A percentile compares a stretch with the other conserved stretches of the same genome.
Evolutionary conservation across 2,329 filamentous ascomycete genomes (phyloP).

Genomic region (Sporothrix phasma): DNA sequence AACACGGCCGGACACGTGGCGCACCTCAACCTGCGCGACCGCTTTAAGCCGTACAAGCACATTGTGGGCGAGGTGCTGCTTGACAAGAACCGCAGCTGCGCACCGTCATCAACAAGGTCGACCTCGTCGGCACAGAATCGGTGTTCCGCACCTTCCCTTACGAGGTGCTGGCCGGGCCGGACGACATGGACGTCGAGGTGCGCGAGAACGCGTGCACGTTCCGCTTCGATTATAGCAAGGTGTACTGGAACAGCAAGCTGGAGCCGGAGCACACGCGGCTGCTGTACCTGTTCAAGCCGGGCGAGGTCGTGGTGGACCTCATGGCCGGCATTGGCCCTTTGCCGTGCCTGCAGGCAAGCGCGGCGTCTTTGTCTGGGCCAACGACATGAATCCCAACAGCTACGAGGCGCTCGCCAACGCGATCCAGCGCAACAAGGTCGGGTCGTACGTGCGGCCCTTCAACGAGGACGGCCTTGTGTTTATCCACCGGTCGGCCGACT

Average conservation of each 20-base stretch:
- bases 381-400: conserved; percentile 91
- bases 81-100: conserved; percentile 76
- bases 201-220: conserved; percentile 79
- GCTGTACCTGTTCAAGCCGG: conserved; percentile 63
- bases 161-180: conserved; percentile 73
- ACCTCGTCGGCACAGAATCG: conserved; percentile 75
- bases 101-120: conserved; percentile 93
- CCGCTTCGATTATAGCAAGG: conserved; percentile 85
- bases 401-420: conserved; percentile 62
- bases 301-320: conserved; percentile 87
- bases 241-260: conserved; percentile 95
- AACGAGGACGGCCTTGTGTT: conserved; percentile 76
- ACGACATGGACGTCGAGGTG: conserved; percentile 75
- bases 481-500: conserved; percentile 59
- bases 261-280: conserved; percentile 81
- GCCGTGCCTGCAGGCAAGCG: conserved; percentile 85
- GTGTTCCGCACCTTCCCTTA: conserved; percentile 88
- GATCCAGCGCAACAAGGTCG: conserved; percentile 68
- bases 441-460: conserved; percentile 63
- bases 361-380: conserved; percentile 87
- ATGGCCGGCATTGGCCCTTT: conserved; percentile 96
- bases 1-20: conserved; percentile 85
- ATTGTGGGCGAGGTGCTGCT: conserved; percentile 76
- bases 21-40: conserved; percentile 79
- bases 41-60: conserved; percentile 75